Percentiles rank a stretch among this genome's conserved stretches.
Evolutionary conservation across 2,329 filamentous ascomycete genomes (phyloP).

Genomic region (Aspergillus sp.): DNA sequence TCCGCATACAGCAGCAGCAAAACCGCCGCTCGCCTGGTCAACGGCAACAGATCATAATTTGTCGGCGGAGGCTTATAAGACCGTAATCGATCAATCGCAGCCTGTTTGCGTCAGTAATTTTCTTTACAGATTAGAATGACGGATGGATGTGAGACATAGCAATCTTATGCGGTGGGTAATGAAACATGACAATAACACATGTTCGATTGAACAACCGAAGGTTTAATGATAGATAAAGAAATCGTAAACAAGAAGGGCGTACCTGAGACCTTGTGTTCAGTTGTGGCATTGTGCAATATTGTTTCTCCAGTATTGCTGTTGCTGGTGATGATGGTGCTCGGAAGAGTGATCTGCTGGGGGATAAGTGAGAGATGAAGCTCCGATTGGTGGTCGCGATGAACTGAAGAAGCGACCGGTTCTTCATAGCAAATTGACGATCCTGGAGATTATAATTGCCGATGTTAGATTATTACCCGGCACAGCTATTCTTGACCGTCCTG

Average conservation of each 20-base stretch:
- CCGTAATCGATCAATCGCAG: conserved; percentile 51
- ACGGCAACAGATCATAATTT: conserved; percentile 50
- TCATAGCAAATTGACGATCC: not conserved
- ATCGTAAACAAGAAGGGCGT: conserved; percentile 7
- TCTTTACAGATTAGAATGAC: not conserved
- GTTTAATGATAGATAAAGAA: conserved; percentile 2
- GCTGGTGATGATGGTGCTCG: not conserved
- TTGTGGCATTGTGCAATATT: conserved; percentile 15
- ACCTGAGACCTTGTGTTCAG: conserved; percentile 20
- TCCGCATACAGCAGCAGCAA: conserved; percentile 85
- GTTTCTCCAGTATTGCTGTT: not conserved
- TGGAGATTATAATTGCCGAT: not conserved
- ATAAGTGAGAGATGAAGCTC: not conserved
- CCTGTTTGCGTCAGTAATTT: conserved; percentile 19
- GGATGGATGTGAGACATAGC: not conserved
- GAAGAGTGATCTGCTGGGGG: not conserved
- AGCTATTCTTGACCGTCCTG: not conserved
- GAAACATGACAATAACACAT: conserved; percentile 1
- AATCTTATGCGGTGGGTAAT: not conserved
- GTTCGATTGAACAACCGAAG: not conserved
- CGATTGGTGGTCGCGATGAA: conserved; percentile 2
- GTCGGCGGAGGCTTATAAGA: conserved; percentile 52
- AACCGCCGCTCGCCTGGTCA: conserved; percentile 71
- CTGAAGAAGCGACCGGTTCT: not conserved
- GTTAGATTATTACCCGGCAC: too few species aligned